Base-by-base conservation (phyloP, 2,329 filamentous ascomycete species). In the Nannizziopsis barbatae region DNA sequence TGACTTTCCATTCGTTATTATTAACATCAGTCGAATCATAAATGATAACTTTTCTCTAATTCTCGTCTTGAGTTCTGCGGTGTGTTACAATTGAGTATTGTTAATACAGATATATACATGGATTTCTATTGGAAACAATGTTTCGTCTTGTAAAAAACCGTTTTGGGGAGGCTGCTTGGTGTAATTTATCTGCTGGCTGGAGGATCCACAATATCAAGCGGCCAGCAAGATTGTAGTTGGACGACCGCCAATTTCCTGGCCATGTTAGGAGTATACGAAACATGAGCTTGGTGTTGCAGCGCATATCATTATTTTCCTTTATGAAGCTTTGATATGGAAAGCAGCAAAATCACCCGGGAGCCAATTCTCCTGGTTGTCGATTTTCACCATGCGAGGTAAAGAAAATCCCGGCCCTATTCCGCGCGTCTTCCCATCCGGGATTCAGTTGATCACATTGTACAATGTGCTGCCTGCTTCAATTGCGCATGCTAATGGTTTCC, bases 301-400 rank as follows among this genome's bases (percentile, higher is more conserved):
- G 14, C n/a, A 17, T 37, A 14, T 5, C 15, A 31, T 11, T 8
- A 40, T 8, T 39, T 37, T 6, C 22, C 42, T 45, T 47, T 14
- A 45, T 50, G 47, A 35, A 14, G 22, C 31, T 39, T 15, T 50
- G 45, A 49, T 32, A 53, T 53, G 51, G 48, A 20, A 14, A 22
- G 32, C 14, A 30, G 36, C 32, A 48, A 33, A n/a, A 27, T 35
- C 18, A 17, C 70, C 72, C 63, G 66, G 58, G 60, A 64, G 49
- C 84, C 85, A 39, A 73, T 89, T 62, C 83, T 90, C 42, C 80
- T 82, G 55, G 83, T 90, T 51, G 84, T 90, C 58, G 85, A 84
- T 65, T 90, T 90, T 63, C 84, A 90, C 67, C 85, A 90, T 74
- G 84, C 84, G 52, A 65, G 69, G 70, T 71, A 55, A 60, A 66